A percentile compares a stretch with the other conserved stretches of the same genome.
Conservation (phyloP, 768 basidiomycete species). For the Cystofilobasidium macerans region DNA sequence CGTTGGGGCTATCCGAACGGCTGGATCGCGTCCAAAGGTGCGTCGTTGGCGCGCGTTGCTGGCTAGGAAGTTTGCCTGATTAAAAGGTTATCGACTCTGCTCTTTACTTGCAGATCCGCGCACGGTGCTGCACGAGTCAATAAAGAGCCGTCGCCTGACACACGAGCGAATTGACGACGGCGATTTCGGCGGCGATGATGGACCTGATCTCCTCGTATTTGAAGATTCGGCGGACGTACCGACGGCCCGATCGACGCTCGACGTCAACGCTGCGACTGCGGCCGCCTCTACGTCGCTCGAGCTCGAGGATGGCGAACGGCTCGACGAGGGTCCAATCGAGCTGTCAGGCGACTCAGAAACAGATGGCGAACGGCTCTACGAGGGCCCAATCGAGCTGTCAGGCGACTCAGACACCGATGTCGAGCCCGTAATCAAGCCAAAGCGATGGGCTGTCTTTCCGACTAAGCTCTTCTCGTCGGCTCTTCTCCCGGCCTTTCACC, state of each 20-base stretch:
- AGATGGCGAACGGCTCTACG: too few relatives aligned
- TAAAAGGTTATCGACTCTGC: neutral
- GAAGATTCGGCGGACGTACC: neutral
- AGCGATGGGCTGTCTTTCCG: slow-evolving; percentile 58
- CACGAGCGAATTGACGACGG: neutral
- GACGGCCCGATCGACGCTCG: slow-evolving; percentile 2
- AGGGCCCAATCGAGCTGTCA: too few relatives aligned
- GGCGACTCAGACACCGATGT: too few relatives aligned
- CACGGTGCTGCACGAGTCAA: slow-evolving; percentile 44
- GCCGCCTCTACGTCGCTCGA: too few relatives aligned
- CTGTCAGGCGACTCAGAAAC: too few relatives aligned
- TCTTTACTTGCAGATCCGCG: slow-evolving; percentile 45
- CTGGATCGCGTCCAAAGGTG: slow-evolving; percentile 41
- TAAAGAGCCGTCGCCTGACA: slow-evolving; percentile 31
- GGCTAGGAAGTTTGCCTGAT: too few relatives aligned
- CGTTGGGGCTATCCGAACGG: slow-evolving; percentile 70
- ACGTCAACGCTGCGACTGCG: slow-evolving; percentile 1
- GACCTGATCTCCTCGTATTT: slow-evolving; percentile 26
- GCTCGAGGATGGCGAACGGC: too few relatives aligned
- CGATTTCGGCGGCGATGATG: slow-evolving; percentile 35
- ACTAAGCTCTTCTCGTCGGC: slow-evolving; percentile 50
- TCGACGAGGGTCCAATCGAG: too few relatives aligned
- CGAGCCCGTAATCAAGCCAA: slow-evolving; percentile 12
- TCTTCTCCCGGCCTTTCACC: slow-evolving; percentile 48
- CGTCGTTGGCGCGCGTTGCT: neutral